Base-by-base conservation (phyloP, 192 early-diverging fungal species). In the Endogone sp. region DNA sequence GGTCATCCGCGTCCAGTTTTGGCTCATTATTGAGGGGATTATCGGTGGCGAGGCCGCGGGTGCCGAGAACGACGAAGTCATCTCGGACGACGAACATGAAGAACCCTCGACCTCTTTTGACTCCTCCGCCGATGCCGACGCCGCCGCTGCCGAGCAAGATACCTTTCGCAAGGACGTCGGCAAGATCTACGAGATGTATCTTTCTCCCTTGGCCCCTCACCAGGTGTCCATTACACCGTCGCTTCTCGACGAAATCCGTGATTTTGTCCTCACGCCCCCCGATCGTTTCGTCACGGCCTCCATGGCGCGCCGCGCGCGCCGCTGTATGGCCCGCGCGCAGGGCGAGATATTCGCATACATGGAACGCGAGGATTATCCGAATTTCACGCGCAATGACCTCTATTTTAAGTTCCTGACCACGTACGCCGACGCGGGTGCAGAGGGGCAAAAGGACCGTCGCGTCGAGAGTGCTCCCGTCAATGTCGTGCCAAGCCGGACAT, bases 1-100 rank as follows among this genome's bases (percentile, higher is more conserved):
- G 64, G 81, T 86, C 73, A 68, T 84, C 4, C 76, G 87, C 28
- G 81, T 92, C 2, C 88, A 91, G 63, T 92, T 91, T 66, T 93
- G 91, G 90, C 68, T 92, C 27, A 81, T 88, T 62, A 82, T 92
- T 20, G 88, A 92, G 69, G 85, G 88, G 25, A 79, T 88, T 27
- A 75, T 84, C 56, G 75, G 74, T 29, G 37, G 57, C 55, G 56
- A 63, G n/a, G n/a, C 65, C 49, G 49, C 37, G 69, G 65, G 23
- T 59, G 67, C 24, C 16, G 30, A 2, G 59, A 70, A 24, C 62
- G 3, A 49, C 25, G 25, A 13, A 29, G 27, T 29, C 26, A 2
- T 56, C 9, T 44, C 32, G 26, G 21, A 70, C 37, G 32, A 66
- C 60, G 24, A 32, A 10, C 23, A 24, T 37, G 54, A 63, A 55